Evolutionary conservation across 768 basidiomycete genomes (phyloP).

Genomic region (Lentinula sp.): DNA sequence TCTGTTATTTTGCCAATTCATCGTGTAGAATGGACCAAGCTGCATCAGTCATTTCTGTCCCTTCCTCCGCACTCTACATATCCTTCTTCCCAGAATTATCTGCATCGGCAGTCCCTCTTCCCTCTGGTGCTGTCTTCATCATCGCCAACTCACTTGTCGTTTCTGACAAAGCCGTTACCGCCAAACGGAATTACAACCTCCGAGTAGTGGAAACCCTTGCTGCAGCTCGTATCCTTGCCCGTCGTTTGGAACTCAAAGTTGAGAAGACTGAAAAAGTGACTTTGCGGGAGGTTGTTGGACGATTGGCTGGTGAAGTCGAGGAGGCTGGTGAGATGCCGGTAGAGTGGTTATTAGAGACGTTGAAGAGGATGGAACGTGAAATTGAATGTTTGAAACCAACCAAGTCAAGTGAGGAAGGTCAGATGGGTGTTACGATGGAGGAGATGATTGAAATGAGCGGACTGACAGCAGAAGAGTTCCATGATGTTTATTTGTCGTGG

Average conservation of each 20-base stretch:
- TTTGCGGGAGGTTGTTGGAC: constrained; percentile 59
- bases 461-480: constrained; percentile 47
- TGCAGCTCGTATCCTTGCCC: constrained; percentile 68
- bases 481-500: constrained; percentile 70
- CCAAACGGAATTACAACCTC: constrained; percentile 78
- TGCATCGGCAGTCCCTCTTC: constrained; percentile 62
- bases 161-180: constrained; percentile 72
- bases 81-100: constrained; percentile 72
- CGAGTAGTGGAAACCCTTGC: constrained; percentile 89
- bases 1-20: background rate
- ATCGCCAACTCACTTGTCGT: constrained; percentile 82
- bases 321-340: constrained; percentile 39
- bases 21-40: constrained; percentile 79
- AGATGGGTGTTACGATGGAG: constrained; percentile 63
- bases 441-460: constrained; percentile 69
- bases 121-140: constrained; percentile 54
- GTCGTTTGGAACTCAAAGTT: constrained; percentile 41
- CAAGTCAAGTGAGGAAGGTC: constrained; percentile 25
- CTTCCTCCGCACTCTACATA: constrained; percentile 70
- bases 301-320: constrained; percentile 41
- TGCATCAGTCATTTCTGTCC: constrained; percentile 72
- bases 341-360: constrained; percentile 36
- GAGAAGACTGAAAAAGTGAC: constrained; percentile 50
- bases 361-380: constrained; percentile 40
- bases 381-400: constrained; percentile 49